Conservation (phyloP, 345 rosid species). For the Clarkia xantiana region DNA sequence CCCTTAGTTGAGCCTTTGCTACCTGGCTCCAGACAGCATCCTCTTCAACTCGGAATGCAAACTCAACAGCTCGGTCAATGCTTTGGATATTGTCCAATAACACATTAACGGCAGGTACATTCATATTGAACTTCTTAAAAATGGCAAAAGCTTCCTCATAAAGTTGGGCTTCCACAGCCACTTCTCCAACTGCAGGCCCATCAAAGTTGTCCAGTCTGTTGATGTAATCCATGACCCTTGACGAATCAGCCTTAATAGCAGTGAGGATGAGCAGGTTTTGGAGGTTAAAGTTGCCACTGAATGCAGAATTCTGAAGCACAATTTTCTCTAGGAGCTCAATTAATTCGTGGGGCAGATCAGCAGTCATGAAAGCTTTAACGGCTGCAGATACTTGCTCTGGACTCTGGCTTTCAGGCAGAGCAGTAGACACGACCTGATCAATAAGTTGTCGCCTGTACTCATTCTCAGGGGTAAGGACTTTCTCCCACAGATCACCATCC, state of each 20-base stretch:
- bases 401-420: conserved; percentile 53
- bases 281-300: conserved; percentile 92
- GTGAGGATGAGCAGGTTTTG: conserved; percentile 95
- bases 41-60: conserved; percentile 95
- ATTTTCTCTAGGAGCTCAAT: conserved; percentile 63
- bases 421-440: conserved; percentile 97
- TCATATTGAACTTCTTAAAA: conserved; percentile 41
- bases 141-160: conserved; percentile 60
- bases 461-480: conserved; percentile 79
- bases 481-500: conserved; percentile 98
- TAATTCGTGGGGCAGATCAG: conserved; percentile 36
- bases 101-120: conserved; percentile 36
- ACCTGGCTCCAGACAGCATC: conserved; percentile 98
- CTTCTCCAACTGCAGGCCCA: conserved; percentile 97
- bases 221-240: conserved; percentile 93
- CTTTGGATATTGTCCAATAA: conserved; percentile 28
- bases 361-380: conserved; percentile 41
- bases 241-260: conserved; percentile 90
- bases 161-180: conserved; percentile 83
- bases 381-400: conserved; percentile 46
- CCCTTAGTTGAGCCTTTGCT: conserved; percentile 84
- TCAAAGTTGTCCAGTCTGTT: conserved; percentile 94
- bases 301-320: conserved; percentile 93
- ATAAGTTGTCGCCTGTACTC: conserved; percentile 82
- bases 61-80: conserved; percentile 67